These are phyloP conservation scores for Cadophora gregata DNA, from an alignment of 2,329 filamentous ascomycete genomes.

Conservation along the genomic window DNA sequence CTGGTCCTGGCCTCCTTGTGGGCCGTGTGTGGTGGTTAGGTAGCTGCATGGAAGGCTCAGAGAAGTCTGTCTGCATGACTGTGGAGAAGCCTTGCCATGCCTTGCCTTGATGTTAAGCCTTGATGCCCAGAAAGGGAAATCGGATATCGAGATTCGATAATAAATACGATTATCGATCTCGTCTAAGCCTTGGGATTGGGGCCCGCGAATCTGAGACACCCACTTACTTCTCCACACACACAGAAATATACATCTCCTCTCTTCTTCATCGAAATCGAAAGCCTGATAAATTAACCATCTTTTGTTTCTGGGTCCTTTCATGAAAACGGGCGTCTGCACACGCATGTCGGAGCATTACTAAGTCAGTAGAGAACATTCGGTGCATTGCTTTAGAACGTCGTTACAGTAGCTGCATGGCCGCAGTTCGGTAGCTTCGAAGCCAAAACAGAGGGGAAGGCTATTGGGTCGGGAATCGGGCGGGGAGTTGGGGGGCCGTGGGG, in stretches of 20 bases:
- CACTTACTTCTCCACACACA: neutral
- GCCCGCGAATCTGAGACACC: neutral
- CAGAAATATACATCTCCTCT: too few species aligned
- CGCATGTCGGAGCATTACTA: neutral
- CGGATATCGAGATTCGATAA: neutral
- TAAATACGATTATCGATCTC: too few species aligned
- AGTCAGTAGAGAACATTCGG: conserved; percentile 6
- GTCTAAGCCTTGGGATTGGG: conserved; percentile 5
- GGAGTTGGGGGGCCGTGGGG: neutral
- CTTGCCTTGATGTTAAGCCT: neutral
- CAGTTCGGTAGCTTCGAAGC: too few species aligned
- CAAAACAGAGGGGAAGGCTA: neutral
- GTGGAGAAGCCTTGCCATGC: neutral
- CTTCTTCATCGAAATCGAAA: neutral
- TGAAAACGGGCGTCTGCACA: neutral
- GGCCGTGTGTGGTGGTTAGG: neutral
- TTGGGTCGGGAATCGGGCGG: neutral
- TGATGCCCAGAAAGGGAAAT: neutral
- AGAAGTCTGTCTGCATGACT: neutral
- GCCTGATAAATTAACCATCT: neutral
- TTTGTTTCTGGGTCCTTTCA: neutral
- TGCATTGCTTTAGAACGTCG: neutral
- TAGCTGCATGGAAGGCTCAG: neutral
- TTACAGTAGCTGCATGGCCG: neutral
- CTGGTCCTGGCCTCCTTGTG: too few species aligned